Conservation (phyloP, 1,284 basidiomycete genomes). For the Heterobasidion parviporum region DNA sequence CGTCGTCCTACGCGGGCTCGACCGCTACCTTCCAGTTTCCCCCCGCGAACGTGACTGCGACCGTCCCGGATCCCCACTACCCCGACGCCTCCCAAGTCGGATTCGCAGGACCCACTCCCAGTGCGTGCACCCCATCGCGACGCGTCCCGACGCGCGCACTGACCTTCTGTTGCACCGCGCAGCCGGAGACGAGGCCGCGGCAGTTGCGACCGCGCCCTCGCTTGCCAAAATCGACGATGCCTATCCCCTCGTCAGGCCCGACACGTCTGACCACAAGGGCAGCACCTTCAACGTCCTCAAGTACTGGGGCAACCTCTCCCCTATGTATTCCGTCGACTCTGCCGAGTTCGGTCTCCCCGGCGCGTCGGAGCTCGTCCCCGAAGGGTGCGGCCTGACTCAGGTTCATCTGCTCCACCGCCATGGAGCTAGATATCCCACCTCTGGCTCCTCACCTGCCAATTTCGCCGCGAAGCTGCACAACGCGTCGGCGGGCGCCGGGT, state of each 20-base stretch:
- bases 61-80: constrained; percentile 17
- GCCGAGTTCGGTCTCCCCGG: constrained; percentile 40
- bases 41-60: constrained; percentile 16
- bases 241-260: constrained; percentile 17
- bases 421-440: constrained; percentile 45
- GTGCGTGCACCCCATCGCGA: constrained; percentile 7
- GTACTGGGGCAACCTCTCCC: constrained; percentile 49
- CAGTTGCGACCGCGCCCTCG: constrained; percentile 19
- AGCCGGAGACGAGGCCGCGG: constrained; percentile 19
- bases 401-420: constrained; percentile 50
- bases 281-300: constrained; percentile 16
- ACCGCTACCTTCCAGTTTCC: constrained; percentile 20
- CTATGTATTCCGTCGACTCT: constrained; percentile 47
- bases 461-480: constrained; percentile 36
- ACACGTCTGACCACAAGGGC: constrained; percentile 8
- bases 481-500: constrained; percentile 23
- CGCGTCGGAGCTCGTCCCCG: constrained; percentile 40
- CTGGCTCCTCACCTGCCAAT: constrained; percentile 24
- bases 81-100: constrained; percentile 20
- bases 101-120: constrained; percentile 22
- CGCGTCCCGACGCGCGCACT: not conserved
- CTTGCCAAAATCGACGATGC: constrained; percentile 15
- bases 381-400: constrained; percentile 39
- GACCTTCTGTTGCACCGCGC: not conserved
- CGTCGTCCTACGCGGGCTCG: constrained; percentile 18